Evolutionary conservation across 805 yeast genomes (phyloP).

Genomic region (Myxozyma vanderwaltii): DNA sequence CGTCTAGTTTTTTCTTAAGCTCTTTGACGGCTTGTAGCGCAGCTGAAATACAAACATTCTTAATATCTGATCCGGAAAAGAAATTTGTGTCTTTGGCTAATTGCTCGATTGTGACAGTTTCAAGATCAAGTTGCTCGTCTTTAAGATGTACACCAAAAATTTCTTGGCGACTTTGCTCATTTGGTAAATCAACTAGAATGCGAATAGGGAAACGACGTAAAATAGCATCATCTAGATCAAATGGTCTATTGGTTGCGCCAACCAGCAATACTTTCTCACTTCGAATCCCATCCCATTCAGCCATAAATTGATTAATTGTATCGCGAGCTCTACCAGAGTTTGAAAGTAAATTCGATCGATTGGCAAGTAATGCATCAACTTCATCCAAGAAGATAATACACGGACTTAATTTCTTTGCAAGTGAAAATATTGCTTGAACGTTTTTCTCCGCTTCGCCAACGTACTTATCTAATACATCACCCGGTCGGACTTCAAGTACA

Average conservation of each 20-base stretch:
- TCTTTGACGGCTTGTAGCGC: slow-evolving; percentile 79
- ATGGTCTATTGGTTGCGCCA: slow-evolving; percentile 99
- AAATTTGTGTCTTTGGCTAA: slow-evolving; percentile 65
- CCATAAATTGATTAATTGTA: slow-evolving; percentile 90
- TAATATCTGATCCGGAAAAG: slow-evolving; percentile 77
- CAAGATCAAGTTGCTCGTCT: slow-evolving; percentile 56
- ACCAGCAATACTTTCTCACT: slow-evolving; percentile 97
- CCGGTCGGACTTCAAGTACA: slow-evolving; percentile 95
- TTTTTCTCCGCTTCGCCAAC: slow-evolving; percentile 97
- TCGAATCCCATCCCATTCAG: slow-evolving; percentile 99
- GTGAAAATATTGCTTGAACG: slow-evolving; percentile 95
- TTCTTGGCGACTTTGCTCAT: slow-evolving; percentile 86
- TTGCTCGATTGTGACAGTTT: slow-evolving; percentile 53
- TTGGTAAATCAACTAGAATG: slow-evolving; percentile 95
- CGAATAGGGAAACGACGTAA: slow-evolving; percentile 97
- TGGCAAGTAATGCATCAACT: slow-evolving; percentile 97
- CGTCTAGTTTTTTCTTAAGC: slow-evolving; percentile 2
- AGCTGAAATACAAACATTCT: slow-evolving; percentile 79
- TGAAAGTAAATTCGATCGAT: slow-evolving; percentile 85
- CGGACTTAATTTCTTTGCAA: slow-evolving; percentile 96
- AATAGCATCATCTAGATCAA: slow-evolving; percentile 97
- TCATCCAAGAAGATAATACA: slow-evolving; percentile 98
- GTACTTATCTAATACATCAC: slow-evolving; percentile 95
- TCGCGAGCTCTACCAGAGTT: slow-evolving; percentile 90
- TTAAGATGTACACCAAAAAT: slow-evolving; percentile 85